Evolutionary conservation across 345 rosid genomes (phyloP), one percentile per base, ranked within the genome.

Genomic region (Melastoma malabathricum): DNA sequence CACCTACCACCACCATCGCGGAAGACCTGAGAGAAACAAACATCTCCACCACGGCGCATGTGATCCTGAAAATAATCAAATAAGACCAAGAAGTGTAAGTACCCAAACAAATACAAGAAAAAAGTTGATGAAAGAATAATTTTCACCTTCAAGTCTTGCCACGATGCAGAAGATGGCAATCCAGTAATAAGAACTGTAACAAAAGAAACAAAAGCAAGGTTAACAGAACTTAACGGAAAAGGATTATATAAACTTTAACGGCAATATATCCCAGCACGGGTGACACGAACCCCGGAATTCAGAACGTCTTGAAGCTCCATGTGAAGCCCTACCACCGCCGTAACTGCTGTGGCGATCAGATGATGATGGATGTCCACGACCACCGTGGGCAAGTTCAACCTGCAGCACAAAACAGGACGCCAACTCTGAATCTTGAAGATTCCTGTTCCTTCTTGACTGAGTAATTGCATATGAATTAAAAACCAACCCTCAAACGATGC

Each of bases 31-130:
- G 98, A 84, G 54, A 92, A 92, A 63, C 94, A 83, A 54, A 87
- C 98, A 76, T 87, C 98, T 58, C 98, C 98, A 67, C 97, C 98
- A 59, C 68, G 69, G 45, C 98, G 90, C 98, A 92, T 92, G 73
- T 92, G 98, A 69, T 92, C 98, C 98, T 45, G 46, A 50, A 18
- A 20, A 47, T 10, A 34, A 5, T 13, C 43, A 15, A 55, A 13
- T 48, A 34, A 34, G 41, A 34, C 17, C 0, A 15, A 13, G 18
- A 15, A 22, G n/a, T 9, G 16, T 9, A 46, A 31, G 10, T 3
- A 20, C 7, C 43, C 17, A 9, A 41, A 44, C 25, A n/a, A 10
- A 18, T 10, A 51, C 13, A 54, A n/a, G 4, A 15, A 14, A 43
- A 18, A 19, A 4, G 48, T 43, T 3, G 8, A n/a, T 5, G 18